phyloP scores from a whole-genome alignment of 192 early-diverging fungal species.

The Backusella parvicylindrica region DNA sequence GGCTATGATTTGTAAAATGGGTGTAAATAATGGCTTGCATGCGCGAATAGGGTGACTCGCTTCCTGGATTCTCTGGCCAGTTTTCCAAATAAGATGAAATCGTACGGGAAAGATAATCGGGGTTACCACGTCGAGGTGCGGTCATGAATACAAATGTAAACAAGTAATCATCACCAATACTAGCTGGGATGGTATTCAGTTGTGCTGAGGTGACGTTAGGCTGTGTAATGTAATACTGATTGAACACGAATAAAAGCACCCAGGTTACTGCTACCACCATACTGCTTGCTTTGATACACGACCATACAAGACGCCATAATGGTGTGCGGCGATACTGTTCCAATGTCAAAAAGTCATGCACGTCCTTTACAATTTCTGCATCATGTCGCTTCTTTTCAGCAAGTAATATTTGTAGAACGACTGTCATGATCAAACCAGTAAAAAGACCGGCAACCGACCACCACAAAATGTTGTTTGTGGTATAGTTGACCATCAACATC shows the following conservation, averaged over 20 bases:
- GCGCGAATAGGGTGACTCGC: slow-evolving; percentile 41
- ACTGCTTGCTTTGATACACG: slow-evolving; percentile 3
- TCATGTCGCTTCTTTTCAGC: slow-evolving; percentile 1
- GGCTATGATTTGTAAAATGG: slow-evolving; percentile 43
- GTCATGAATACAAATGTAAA: slow-evolving; percentile 49
- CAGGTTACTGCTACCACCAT: slow-evolving; percentile 16
- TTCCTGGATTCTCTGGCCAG: slow-evolving; percentile 31
- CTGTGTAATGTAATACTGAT: slow-evolving; percentile 18
- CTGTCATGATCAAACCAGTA: slow-evolving; percentile 35
- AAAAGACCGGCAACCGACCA: slow-evolving; percentile 49
- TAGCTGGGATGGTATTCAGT: neutral
- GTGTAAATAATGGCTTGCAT: slow-evolving; percentile 49
- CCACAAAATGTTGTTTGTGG: slow-evolving; percentile 47
- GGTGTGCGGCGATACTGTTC: slow-evolving; percentile 20
- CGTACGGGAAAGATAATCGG: slow-evolving; percentile 39
- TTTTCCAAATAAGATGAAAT: slow-evolving; percentile 42
- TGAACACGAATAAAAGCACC: slow-evolving; percentile 29
- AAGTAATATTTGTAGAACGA: slow-evolving; percentile 24
- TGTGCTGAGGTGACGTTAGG: slow-evolving; percentile 16
- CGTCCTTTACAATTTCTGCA: neutral
- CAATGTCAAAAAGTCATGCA: neutral
- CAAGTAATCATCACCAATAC: slow-evolving; percentile 26
- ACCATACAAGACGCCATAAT: slow-evolving; percentile 27
- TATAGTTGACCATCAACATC: slow-evolving; percentile 44
- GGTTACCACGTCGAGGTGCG: slow-evolving; percentile 41